Evolutionary conservation across 805 yeast species (phyloP), one percentile per base, ranked within the genome.

Genomic region (Saccharomycopsis javanensis): DNA sequence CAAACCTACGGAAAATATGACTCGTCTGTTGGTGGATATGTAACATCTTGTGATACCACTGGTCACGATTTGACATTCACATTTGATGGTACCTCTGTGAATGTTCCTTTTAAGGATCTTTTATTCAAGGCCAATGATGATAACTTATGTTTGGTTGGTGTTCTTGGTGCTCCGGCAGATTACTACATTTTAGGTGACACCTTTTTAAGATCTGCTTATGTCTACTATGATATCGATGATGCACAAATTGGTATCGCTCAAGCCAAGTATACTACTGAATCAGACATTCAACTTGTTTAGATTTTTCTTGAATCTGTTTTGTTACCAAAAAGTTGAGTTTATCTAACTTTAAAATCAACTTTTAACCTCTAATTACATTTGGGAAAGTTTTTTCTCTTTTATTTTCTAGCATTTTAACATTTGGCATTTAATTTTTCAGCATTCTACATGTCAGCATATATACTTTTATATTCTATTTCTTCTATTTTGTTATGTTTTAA

Each of bases 201-300:
- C 5, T 78, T 82, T 68, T 65, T 82, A 60, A 72, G 79, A 60
- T 68, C 75, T 33, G 79, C 79, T 1, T 81, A 81, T 63, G 72
- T 77, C 45, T 83, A 80, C 52, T 82, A 74, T 60, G 84, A 82
- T 66, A 64, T 81, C 50, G 82, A 76, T 34, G 68, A 71, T 38
- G 61, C 67, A 28, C 71, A 73, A 56, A 64, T 79, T 31, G 75
- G 75, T 1, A 50, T 79, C 13, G 83, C 81, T 5, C 79, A 75
- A 59, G 82, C 76, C 1, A 70, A 68, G 51, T 67, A 62, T 52
- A 62, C 76, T 5, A 64, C 58, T 25, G 67, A 65, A 5, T 57
- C 64, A 13, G 61, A 66, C 57, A 74, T 82, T 50, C 80, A 80
- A 57, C 72, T 70, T 15, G 76, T 83, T 37, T 30, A 20, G 28